Percentiles rank a stretch among this genome's conserved stretches.
Evolutionary conservation across 2,329 filamentous ascomycete species (phyloP).

Genomic region (Ceratocystis variospora): DNA sequence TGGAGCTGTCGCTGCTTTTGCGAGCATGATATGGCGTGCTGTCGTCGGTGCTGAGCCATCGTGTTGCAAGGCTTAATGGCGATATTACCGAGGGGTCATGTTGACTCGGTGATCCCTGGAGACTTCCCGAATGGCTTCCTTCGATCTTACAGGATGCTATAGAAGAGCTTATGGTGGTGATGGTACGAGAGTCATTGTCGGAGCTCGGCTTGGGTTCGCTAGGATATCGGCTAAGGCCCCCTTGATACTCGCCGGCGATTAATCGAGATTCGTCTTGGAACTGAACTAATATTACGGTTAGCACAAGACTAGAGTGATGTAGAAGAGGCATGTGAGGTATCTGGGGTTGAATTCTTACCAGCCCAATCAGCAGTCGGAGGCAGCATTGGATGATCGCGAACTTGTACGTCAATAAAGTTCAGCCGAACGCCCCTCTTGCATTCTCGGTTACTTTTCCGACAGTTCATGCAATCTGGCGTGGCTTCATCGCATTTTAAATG

Average conservation of each 20-base stretch:
- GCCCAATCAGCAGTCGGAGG: constrained; percentile 51
- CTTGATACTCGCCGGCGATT: constrained; percentile 81
- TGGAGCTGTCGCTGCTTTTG: constrained; percentile 5
- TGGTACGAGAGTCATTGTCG: constrained; percentile 25
- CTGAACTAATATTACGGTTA: constrained; percentile 35
- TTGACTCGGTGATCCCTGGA: constrained; percentile 13
- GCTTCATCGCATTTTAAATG: constrained; percentile 87
- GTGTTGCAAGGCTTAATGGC: constrained; percentile 13
- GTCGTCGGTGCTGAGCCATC: constrained; percentile 14
- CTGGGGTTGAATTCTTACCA: constrained; percentile 28
- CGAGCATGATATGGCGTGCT: background rate
- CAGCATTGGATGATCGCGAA: constrained; percentile 52
- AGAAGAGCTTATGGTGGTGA: constrained; percentile 21
- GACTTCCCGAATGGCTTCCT: background rate
- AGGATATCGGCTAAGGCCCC: constrained; percentile 61
- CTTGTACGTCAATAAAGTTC: constrained; percentile 80
- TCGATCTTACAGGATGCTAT: constrained; percentile 7
- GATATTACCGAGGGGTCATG: constrained; percentile 9
- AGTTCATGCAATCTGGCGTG: constrained; percentile 54
- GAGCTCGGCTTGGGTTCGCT: constrained; percentile 20
- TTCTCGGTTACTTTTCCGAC: constrained; percentile 69
- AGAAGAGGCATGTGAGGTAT: constrained; percentile 12
- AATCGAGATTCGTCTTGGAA: constrained; percentile 82
- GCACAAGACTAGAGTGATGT: constrained; percentile 5
- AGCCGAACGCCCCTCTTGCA: constrained; percentile 78